These are phyloP conservation scores for Colletotrichum scovillei DNA, from an alignment of 2,329 filamentous ascomycete genomes.

Conservation along the genomic window DNA sequence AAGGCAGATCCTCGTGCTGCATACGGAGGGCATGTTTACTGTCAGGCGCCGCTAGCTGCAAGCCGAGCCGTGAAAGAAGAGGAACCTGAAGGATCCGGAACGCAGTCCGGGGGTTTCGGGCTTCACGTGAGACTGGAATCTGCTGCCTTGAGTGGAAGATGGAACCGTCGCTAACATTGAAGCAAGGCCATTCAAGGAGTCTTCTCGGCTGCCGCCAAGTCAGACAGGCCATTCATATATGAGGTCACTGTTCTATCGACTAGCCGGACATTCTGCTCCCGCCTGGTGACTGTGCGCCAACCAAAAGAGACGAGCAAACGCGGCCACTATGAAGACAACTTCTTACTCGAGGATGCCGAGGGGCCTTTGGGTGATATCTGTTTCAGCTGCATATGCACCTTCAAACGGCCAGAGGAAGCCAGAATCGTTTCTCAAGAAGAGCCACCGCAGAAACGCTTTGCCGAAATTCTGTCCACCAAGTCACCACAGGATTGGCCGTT, in stretches of 20 bases:
- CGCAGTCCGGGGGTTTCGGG: conserved; percentile 40
- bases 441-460: conserved; percentile 56
- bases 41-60: conserved; percentile 48
- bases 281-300: conserved; percentile 58
- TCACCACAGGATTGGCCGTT: conserved; percentile 56
- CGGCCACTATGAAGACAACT: conserved; percentile 13
- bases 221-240: conserved; percentile 65
- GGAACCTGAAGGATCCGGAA: conserved; percentile 10
- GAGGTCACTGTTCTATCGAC: conserved; percentile 56
- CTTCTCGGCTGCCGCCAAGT: conserved; percentile 60
- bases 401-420: conserved; percentile 55
- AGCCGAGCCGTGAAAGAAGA: conserved; percentile 45
- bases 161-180: background rate
- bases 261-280: conserved; percentile 61
- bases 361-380: conserved; percentile 54
- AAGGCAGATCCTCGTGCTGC: conserved; percentile 39
- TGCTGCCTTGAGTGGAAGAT: background rate
- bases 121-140: conserved; percentile 50
- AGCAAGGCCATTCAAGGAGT: conserved; percentile 65
- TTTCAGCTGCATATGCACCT: conserved; percentile 64
- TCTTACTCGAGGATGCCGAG: conserved; percentile 48
- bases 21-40: conserved; percentile 52
- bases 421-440: conserved; percentile 52
- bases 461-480: conserved; percentile 50
- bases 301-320: conserved; percentile 30